These are phyloP conservation scores for Sordariomycetes sp. DNA, from an alignment of 2,329 filamentous ascomycete genomes.

Conservation along the genomic window DNA sequence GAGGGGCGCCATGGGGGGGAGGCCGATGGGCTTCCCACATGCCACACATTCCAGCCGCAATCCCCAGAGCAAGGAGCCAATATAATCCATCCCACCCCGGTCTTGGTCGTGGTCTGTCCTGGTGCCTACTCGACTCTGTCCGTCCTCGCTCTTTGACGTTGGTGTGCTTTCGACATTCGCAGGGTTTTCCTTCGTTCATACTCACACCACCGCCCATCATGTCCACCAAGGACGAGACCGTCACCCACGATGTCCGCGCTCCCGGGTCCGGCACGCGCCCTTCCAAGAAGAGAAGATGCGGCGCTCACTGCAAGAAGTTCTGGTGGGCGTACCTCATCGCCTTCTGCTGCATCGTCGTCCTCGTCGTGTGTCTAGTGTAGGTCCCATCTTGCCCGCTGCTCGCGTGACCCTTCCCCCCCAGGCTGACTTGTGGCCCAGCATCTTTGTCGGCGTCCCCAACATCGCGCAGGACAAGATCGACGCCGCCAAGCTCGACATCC, in stretches of 20 bases:
- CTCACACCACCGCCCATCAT: slow-evolving; percentile 14
- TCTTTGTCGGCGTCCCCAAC: slow-evolving; percentile 46
- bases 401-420: too few relatives aligned
- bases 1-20: too few relatives aligned
- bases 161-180: too few relatives aligned
- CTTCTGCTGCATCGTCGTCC: slow-evolving; percentile 36
- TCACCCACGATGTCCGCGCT: slow-evolving; percentile 17
- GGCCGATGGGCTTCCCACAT: too few relatives aligned
- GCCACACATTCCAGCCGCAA: too few relatives aligned
- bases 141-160: too few relatives aligned
- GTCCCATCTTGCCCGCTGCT: slow-evolving; percentile 16
- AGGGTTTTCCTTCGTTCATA: not conserved
- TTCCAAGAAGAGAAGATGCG: slow-evolving; percentile 27
- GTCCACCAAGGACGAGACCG: slow-evolving; percentile 16
- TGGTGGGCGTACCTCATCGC: slow-evolving; percentile 54
- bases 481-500: slow-evolving; percentile 39
- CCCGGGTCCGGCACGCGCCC: slow-evolving; percentile 13
- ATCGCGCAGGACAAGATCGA: slow-evolving; percentile 49
- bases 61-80: too few relatives aligned
- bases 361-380: slow-evolving; percentile 53
- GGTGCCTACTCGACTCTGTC: too few relatives aligned
- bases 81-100: too few relatives aligned
- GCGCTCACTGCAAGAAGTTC: slow-evolving; percentile 42
- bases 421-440: slow-evolving; percentile 22
- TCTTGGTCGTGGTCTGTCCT: too few relatives aligned